Evolutionary conservation across 2,329 filamentous ascomycete genomes (phyloP), one percentile per base, ranked within the genome.

Genomic region (Clonostachys rosea): DNA sequence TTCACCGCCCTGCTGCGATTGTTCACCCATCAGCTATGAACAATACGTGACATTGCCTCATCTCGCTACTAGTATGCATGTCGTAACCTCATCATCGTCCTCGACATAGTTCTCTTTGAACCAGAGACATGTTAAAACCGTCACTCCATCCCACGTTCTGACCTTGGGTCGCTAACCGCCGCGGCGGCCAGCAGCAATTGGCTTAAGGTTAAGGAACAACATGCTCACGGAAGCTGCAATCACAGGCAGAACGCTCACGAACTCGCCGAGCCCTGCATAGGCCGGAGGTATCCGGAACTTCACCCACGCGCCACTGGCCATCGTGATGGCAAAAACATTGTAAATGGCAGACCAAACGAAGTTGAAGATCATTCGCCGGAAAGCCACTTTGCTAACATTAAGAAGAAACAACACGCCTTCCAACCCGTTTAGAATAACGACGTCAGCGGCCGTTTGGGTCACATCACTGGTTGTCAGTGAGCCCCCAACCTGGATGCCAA

Each of bases 261-360:
- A 59, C 67, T 91, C 87, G 0, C 87, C 87, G 9, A 90, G 56
- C 0, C 84, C 86, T 0, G 85, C 85, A 70, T 75, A 89, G 51
- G 75, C 66, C 0, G 84, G 83, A 14, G 79, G 75, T 36, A 78
- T 74, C 7, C 71, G 63, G 9, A 59, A 66, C 6, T 62, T 55
- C 3, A 84, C 79, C 58, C 87, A 84, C 0, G 79, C 83, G 0
- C 87, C 87, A 0, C 78, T 74, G 1, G 80, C 86, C 1, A 90
- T 70, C 40, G 88, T 63, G 5, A 91, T 69, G 0, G 86, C 86
- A 47, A 86, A 74, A 2, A 81, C 44, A 54, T 91, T 91, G 65
- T 91, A 91, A 1, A 86, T 63, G 35, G 78, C 78, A 34, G 80
- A 78, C 87, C 87, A 91, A 0, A 56, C 67, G 58, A 91, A 89